Evolutionary conservation across 345 rosid genomes (phyloP).

Genomic region (Linum trigynum): DNA sequence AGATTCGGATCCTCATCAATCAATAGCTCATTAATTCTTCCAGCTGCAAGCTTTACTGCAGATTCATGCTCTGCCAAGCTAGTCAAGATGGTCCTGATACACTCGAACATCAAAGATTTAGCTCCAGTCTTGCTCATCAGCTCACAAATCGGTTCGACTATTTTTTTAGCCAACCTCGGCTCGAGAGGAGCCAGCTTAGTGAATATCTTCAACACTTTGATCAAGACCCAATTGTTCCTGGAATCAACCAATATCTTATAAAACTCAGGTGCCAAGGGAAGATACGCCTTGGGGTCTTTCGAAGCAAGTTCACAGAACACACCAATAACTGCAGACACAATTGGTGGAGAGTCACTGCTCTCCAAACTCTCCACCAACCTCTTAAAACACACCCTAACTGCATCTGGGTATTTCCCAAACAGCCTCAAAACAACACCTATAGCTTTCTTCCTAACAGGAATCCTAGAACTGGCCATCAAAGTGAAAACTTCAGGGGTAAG

Average conservation of each 20-base stretch:
- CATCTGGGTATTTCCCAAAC: conserved; percentile 82
- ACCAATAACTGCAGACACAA: conserved; percentile 59
- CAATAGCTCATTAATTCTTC: conserved; percentile 56
- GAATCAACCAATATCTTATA: conserved; percentile 76
- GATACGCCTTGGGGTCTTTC: conserved; percentile 63
- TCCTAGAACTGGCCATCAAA: conserved; percentile 56
- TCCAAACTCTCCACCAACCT: conserved; percentile 87
- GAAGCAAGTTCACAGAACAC: conserved; percentile 73
- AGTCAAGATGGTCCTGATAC: conserved; percentile 67
- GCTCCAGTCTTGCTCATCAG: conserved; percentile 77
- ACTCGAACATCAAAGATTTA: conserved; percentile 80
- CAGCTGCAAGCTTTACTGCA: conserved; percentile 71
- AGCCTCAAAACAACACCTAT: conserved; percentile 63
- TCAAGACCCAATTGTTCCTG: conserved; percentile 81
- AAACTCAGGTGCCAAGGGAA: conserved; percentile 85
- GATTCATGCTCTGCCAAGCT: conserved; percentile 78
- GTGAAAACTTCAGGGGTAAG: conserved; percentile 74
- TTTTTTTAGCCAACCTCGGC: conserved; percentile 71
- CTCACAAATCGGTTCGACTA: conserved; percentile 81
- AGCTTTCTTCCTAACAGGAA: conserved; percentile 63
- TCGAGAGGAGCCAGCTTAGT: conserved; percentile 64
- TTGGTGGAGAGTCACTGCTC: conserved; percentile 43
- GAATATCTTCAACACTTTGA: conserved; percentile 81
- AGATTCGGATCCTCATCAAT: conserved; percentile 76
- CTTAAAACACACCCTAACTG: conserved; percentile 81